These are phyloP conservation scores for Chaetomium cochliodes DNA, from an alignment of 495 filamentous ascomycete species.

Conservation along the genomic window DNA sequence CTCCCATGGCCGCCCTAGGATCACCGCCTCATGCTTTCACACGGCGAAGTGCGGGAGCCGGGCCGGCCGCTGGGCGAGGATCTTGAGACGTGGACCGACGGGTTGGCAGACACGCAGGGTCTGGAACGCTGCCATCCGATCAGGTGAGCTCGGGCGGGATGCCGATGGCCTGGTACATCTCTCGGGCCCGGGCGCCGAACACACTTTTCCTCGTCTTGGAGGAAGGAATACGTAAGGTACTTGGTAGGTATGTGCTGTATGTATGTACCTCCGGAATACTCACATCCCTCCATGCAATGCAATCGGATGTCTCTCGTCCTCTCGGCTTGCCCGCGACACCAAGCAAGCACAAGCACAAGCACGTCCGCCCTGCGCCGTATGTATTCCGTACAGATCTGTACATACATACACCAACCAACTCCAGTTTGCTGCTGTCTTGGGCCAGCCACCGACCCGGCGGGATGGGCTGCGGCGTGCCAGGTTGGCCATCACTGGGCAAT, in stretches of 20 bases:
- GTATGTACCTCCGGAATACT: background rate
- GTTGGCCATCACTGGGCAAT: constrained; percentile 1
- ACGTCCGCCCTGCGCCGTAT: background rate
- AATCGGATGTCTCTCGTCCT: background rate
- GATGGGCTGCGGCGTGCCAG: constrained; percentile 10
- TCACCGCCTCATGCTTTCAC: constrained; percentile 10
- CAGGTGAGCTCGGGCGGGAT: constrained; percentile 8
- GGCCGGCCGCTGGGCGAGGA: constrained; percentile 11
- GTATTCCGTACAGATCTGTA: too few relatives aligned
- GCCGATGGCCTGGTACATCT: background rate
- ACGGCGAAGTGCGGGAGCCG: constrained; percentile 13
- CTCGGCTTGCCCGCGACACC: background rate
- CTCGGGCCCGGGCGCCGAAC: background rate
- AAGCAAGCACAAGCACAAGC: background rate
- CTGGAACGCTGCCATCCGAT: constrained; percentile 11
- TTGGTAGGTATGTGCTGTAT: too few relatives aligned
- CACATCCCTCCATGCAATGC: background rate
- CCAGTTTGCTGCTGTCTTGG: background rate
- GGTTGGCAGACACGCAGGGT: background rate
- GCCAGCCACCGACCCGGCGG: constrained; percentile 7
- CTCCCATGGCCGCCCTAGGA: background rate
- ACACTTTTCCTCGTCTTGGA: background rate
- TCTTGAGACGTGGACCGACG: constrained; percentile 18
- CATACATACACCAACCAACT: too few relatives aligned
- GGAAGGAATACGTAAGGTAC: too few relatives aligned